Percentiles rank a stretch among this genome's conserved stretches.
Conservation (phyloP, 2,329 filamentous ascomycete genomes). For the Colletotrichum sp. region DNA sequence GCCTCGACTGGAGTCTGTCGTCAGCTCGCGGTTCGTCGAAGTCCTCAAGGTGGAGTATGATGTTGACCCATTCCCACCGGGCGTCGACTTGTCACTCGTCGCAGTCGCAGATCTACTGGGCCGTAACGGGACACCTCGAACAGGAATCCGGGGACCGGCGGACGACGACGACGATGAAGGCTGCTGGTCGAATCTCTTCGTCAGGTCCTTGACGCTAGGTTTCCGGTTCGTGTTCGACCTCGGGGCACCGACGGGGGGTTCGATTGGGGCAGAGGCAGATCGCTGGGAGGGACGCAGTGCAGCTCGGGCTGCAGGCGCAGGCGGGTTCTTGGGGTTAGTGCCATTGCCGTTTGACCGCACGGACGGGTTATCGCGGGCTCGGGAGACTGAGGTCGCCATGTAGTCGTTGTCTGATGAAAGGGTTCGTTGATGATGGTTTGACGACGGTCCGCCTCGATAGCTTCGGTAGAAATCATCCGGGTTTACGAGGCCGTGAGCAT, state of each 20-base stretch:
- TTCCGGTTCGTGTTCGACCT: conserved; percentile 43
- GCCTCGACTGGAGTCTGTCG: conserved; percentile 25
- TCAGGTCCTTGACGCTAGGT: conserved; percentile 80
- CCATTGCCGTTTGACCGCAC: conserved; percentile 57
- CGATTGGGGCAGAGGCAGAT: conserved; percentile 62
- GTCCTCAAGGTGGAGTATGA: conserved; percentile 48
- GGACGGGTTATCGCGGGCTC: conserved; percentile 44
- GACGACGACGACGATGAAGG: conserved; percentile 41
- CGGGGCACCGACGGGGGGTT: conserved; percentile 42
- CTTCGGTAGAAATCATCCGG: conserved; percentile 62
- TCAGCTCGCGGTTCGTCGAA: conserved; percentile 34
- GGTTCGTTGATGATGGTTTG: conserved; percentile 29
- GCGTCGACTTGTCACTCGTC: conserved; percentile 27
- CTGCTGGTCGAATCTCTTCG: conserved; percentile 75
- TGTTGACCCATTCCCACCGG: conserved; percentile 29
- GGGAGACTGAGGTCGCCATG: conserved; percentile 41
- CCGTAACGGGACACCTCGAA: conserved; percentile 37
- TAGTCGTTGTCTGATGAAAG: conserved; percentile 30
- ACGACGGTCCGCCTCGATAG: conserved; percentile 45
- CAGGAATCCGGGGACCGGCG: conserved; percentile 37
- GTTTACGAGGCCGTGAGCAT: conserved; percentile 49
- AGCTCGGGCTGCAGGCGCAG: conserved; percentile 42
- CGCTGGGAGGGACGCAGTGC: conserved; percentile 49
- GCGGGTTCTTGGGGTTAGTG: conserved; percentile 52
- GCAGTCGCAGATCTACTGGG: conserved; percentile 41